These are phyloP conservation scores for Coemansia sp. DNA, from an alignment of 192 early-diverging fungal species.

Conservation along the genomic window DNA sequence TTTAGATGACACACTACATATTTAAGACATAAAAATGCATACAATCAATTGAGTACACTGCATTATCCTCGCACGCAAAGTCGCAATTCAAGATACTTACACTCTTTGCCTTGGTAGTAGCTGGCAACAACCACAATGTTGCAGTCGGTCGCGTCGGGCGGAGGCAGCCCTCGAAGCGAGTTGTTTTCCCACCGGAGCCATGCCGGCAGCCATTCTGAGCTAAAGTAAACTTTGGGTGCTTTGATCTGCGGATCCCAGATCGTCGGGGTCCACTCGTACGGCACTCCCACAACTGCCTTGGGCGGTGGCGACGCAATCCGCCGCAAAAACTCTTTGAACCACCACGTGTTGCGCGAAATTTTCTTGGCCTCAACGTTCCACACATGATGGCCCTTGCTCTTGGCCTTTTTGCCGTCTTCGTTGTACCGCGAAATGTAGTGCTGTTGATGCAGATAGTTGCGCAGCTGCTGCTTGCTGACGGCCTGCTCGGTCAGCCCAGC, in stretches of 20 bases:
- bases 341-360: constrained; percentile 62
- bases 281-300: constrained; percentile 60
- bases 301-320: constrained; percentile 68
- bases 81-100: constrained; percentile 8
- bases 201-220: constrained; percentile 63
- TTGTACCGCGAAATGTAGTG: constrained; percentile 77
- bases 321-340: constrained; percentile 69
- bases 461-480: constrained; percentile 63
- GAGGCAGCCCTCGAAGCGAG: constrained; percentile 62
- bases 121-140: constrained; percentile 63
- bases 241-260: constrained; percentile 77
- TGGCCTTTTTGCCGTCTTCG: constrained; percentile 76
- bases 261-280: constrained; percentile 64
- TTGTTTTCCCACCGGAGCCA: constrained; percentile 78
- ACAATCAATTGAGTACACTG: background rate
- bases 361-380: constrained; percentile 83
- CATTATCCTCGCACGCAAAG: background rate
- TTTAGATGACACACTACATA: constrained; percentile 43
- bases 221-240: constrained; percentile 68
- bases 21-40: background rate
- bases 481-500: constrained; percentile 63
- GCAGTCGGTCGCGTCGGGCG: constrained; percentile 56
- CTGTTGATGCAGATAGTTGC: constrained; percentile 71
- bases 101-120: constrained; percentile 60
- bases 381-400: constrained; percentile 75